Evolutionary conservation across 306 rosid genomes (phyloP).

Genomic region (Prunus mira): DNA sequence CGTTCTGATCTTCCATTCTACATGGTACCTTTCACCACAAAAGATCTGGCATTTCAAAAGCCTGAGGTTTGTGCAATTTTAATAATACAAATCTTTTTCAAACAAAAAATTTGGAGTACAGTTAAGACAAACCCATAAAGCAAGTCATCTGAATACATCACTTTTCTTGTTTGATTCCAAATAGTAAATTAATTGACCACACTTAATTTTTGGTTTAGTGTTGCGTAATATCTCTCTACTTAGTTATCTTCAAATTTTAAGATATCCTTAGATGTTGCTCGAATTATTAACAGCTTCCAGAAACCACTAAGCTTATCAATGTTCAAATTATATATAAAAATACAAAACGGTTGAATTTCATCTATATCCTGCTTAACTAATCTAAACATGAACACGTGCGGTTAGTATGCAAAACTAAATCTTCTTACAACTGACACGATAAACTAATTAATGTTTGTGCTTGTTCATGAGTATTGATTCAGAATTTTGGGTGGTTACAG

Average conservation of each 20-base stretch:
- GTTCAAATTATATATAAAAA: neutral
- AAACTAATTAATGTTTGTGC: neutral
- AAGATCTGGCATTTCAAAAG: conserved; percentile 59
- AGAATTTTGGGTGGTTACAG: conserved; percentile 32
- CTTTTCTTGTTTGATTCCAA: neutral
- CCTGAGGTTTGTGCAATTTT: conserved; percentile 71
- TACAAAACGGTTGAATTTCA: neutral
- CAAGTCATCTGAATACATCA: neutral
- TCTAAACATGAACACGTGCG: neutral
- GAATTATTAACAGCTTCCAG: neutral
- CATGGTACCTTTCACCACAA: conserved; percentile 77
- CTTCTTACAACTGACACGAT: neutral
- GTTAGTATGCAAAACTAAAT: neutral
- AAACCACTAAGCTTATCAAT: neutral
- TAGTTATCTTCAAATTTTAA: neutral
- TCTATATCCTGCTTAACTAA: neutral
- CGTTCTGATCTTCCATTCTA: conserved; percentile 91
- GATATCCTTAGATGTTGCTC: neutral
- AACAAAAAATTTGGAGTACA: neutral
- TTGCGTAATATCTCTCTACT: neutral
- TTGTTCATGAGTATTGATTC: neutral
- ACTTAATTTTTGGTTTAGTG: neutral
- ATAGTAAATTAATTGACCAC: neutral
- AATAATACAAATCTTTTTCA: neutral
- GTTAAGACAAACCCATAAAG: conserved; percentile 1